These are phyloP conservation scores for Halophytophthora polymorphica DNA, from an alignment of 352 stramenopile species.

Conservation along the genomic window DNA sequence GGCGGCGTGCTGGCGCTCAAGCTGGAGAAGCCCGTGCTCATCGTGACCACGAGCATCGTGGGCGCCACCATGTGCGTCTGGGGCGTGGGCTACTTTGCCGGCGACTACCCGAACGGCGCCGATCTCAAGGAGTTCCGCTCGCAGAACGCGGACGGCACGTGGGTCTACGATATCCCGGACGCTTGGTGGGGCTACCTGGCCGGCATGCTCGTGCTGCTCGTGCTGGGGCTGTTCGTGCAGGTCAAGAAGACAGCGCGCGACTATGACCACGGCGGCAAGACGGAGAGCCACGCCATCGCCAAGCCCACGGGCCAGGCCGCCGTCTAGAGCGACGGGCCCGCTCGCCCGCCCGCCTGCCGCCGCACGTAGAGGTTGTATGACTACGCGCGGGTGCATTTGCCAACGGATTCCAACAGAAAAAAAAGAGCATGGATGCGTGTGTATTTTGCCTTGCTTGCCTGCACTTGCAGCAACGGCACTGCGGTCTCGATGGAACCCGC, in stretches of 20 bases:
- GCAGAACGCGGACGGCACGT: constrained; percentile 34
- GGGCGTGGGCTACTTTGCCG: constrained; percentile 66
- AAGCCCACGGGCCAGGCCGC: constrained; percentile 25
- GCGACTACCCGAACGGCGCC: constrained; percentile 58
- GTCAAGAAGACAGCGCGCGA: constrained; percentile 58
- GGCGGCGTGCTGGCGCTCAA: constrained; percentile 48
- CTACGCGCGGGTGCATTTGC: not conserved
- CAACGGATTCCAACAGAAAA: too few species aligned
- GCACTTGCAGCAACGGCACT: too few species aligned
- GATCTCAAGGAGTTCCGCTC: constrained; percentile 48
- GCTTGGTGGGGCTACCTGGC: constrained; percentile 79
- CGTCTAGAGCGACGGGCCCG: constrained; percentile 11
- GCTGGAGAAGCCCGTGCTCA: constrained; percentile 51
- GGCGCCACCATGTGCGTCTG: constrained; percentile 50
- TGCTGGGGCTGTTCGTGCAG: constrained; percentile 58
- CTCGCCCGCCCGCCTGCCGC: too few species aligned
- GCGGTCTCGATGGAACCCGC: too few species aligned
- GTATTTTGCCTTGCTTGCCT: too few species aligned
- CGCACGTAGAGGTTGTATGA: not conserved
- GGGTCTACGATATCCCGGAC: constrained; percentile 57
- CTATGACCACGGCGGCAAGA: constrained; percentile 42
- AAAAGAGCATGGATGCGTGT: too few species aligned
- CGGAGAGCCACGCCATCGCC: constrained; percentile 21
- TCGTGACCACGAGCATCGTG: constrained; percentile 57
- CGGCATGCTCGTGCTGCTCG: constrained; percentile 48